phyloP scores from a whole-genome alignment of 306 rosid genomes.

The Pyrus betulifolia region DNA sequence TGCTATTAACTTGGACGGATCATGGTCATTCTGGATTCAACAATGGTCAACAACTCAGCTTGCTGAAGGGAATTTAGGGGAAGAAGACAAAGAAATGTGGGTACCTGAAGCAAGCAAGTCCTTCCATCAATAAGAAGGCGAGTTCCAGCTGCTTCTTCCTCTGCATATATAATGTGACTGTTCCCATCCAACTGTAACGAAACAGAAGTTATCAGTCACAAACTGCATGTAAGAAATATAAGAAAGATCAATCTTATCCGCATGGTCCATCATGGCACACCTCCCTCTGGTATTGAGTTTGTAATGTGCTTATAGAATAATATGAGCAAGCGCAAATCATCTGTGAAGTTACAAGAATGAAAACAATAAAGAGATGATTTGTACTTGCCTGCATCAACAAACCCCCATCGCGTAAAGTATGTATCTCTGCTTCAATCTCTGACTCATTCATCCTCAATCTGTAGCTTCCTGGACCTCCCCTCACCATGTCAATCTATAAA shows the following conservation, averaged over 20 bases:
- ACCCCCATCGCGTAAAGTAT: constrained; percentile 97
- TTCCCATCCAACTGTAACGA: constrained; percentile 84
- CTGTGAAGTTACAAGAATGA: not conserved
- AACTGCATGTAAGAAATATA: not conserved
- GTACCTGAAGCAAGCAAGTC: constrained; percentile 99
- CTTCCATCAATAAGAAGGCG: constrained; percentile 99
- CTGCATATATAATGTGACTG: constrained; percentile 94
- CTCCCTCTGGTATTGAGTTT: not conserved
- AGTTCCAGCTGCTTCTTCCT: constrained; percentile 99
- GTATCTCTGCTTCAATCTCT: constrained; percentile 92
- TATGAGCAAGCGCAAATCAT: not conserved
- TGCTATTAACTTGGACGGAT: constrained; percentile 88
- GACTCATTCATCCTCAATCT: constrained; percentile 68
- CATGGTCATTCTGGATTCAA: constrained; percentile 82
- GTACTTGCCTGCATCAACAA: constrained; percentile 95
- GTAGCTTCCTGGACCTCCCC: constrained; percentile 93
- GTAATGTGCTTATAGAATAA: not conserved
- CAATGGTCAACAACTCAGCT: constrained; percentile 23
- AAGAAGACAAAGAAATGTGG: constrained; percentile 11
- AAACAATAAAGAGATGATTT: constrained; percentile 17
- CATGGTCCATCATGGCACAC: too few relatives aligned
- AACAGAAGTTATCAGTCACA: constrained; percentile 23
- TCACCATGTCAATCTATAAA: constrained; percentile 76
- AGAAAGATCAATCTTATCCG: too few relatives aligned
- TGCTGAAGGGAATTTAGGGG: not conserved